Base-by-base conservation (phyloP, 2,329 filamentous ascomycete species). In the Ceratocystis variospora region DNA sequence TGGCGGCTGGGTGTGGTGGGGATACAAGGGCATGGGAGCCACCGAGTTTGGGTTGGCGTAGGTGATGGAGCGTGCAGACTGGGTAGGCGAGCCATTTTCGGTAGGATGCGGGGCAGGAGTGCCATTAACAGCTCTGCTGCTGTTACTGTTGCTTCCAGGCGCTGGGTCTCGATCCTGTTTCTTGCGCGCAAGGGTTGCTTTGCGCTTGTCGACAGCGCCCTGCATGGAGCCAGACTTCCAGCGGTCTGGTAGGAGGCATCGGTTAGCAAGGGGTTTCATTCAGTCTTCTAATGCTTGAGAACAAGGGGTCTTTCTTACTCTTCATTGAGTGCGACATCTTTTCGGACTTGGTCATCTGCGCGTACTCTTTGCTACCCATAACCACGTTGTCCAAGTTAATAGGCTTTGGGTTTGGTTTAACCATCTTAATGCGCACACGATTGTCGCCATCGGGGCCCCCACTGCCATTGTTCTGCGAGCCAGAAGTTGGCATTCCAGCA, bases 311-410 rank as follows among this genome's bases (percentile, higher is more conserved):
- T 44, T 31, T 73, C 79, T 75, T 76, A 84, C 83, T 81, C 76
- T 83, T 83, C 83, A 85, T 85, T 2, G 82, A 84, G 19, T 79
- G 79, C n/a, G 80, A 83, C 82, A 85, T 85, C 77, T 85, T 85
- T 74, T 85, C 82, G 37, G 81, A 83, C 75, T 85, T 85, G 61
- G 81, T 84, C 82, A 85, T 84, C 55, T 79, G 77, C 45, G 80
- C 79, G 70, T 85, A 85, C 64, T 83, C 81, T 74, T 84, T 84
- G 25, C 61, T 65, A 31, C 68, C 68, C 67, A 69, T 67, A 10
- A 67, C 67, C 31, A 64, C 68, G 28, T 69, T 68, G 59, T 68
- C 63, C 1, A 68, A 31, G 17, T 65, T 68, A 33, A 68, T 68
- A 0, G 66, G 66, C 44, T 68, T 68, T 41, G 66, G 66, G 22